Evolutionary conservation across 257 asterid genomes (phyloP), one percentile per base, ranked within the genome.

Genomic region (Salvia hispanica): DNA sequence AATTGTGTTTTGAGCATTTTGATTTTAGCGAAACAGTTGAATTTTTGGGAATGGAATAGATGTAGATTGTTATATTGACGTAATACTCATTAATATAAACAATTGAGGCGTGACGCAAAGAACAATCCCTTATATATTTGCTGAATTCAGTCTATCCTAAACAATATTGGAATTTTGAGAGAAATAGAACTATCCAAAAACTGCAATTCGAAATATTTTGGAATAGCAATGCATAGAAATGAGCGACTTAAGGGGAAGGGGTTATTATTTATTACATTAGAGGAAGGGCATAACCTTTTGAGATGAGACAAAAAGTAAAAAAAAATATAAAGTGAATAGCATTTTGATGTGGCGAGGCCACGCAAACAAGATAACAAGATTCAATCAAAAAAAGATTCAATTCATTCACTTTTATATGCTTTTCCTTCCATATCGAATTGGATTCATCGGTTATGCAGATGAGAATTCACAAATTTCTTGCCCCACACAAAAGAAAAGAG

Each of bases 251-350:
- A 34, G 18, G 25, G n/a, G 14, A 7, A 31, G 36, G 39, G 16
- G 59, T 14, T 6, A 65, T 34, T 51, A 18, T 18, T 18, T 18
- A 51, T n/a, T 65, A 12, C 9, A 37, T 15, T 54, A 21, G 40
- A 28, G 11, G 71, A 72, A 52, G 65, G 59, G 71, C 16, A 69
- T 72, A 72, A 31, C 16, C 52, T 64, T 56, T 72, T 56, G 67
- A 46, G 67, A 57, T 21, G 72, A 56, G 67, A 72, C 67, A 72
- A 64, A 36, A 63, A 7, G 21, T 55, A 25, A 36, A 36, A 45
- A 45, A 18, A 42, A 0, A 31, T 0, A 25, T 25, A 71, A 62
- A 71, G 67, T 65, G 57, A 64, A 3, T 5, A 33, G 67, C 68
- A 72, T 45, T 56, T 40, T 59, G 45, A 62, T 25, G 57, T 43